A percentile compares a stretch with the other conserved stretches of the same genome.
Evolutionary conservation across 768 basidiomycete genomes (phyloP).

Genomic region (Chlorophyllum brunneum): DNA sequence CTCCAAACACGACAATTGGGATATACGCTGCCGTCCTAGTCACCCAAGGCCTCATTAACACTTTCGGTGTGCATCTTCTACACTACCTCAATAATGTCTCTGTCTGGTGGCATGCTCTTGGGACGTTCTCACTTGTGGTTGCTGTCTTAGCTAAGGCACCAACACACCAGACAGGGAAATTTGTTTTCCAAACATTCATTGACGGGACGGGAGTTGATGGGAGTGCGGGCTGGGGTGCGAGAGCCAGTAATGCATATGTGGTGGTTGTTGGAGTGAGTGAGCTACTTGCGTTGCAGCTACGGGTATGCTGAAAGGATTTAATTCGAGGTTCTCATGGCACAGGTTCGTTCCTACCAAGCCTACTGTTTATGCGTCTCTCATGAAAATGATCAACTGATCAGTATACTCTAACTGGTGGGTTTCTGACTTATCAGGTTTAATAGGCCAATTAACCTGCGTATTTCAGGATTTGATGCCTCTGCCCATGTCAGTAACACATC

Average conservation of each 20-base stretch:
- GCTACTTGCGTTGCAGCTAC: slow-evolving; percentile 10
- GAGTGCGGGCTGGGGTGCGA: slow-evolving; percentile 53
- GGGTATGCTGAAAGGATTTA: neutral
- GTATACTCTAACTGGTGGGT: slow-evolving; percentile 66
- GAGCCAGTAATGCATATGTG: slow-evolving; percentile 69
- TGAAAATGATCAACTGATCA: slow-evolving; percentile 12
- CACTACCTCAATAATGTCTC: slow-evolving; percentile 70
- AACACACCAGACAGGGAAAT: slow-evolving; percentile 59
- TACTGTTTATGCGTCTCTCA: neutral
- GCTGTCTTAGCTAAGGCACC: slow-evolving; percentile 72
- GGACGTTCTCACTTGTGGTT: slow-evolving; percentile 63
- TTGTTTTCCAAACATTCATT: slow-evolving; percentile 69
- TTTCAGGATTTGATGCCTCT: slow-evolving; percentile 69
- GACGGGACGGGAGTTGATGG: slow-evolving; percentile 57
- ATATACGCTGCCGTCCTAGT: slow-evolving; percentile 67
- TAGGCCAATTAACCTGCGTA: neutral
- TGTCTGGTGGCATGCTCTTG: slow-evolving; percentile 71
- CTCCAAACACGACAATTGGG: slow-evolving; percentile 56
- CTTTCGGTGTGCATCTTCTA: slow-evolving; percentile 65
- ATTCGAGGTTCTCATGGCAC: slow-evolving; percentile 60
- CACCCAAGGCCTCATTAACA: slow-evolving; percentile 69
- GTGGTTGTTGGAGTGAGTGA: slow-evolving; percentile 57
- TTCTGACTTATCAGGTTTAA: neutral
- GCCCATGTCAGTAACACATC: slow-evolving; percentile 49
- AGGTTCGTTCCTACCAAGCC: slow-evolving; percentile 30